phyloP scores from a whole-genome alignment of 2,329 filamentous ascomycete genomes.

The Aschersonia sp. region DNA sequence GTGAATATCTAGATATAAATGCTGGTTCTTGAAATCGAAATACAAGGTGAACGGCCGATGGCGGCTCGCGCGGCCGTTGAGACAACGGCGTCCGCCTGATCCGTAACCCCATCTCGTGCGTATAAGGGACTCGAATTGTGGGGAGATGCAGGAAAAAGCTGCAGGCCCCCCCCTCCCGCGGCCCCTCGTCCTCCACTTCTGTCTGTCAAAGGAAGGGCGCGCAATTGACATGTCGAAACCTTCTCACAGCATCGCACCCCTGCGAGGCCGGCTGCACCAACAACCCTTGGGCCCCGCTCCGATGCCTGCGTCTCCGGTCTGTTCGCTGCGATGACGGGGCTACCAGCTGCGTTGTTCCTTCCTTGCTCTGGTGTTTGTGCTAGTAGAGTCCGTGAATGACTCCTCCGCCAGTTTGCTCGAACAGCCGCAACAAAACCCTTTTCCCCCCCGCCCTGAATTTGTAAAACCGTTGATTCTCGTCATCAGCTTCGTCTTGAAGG shows the following conservation, averaged over 20 bases:
- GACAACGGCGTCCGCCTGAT: no score
- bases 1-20: no score
- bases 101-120: no score
- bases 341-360: neutral
- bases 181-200: neutral
- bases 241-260: neutral
- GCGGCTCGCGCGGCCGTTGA: no score
- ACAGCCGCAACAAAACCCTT: neutral
- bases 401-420: neutral
- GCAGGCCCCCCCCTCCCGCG: no score
- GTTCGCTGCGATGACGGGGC: neutral
- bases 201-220: slow-evolving; percentile 23
- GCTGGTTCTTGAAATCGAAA: no score
- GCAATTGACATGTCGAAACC: slow-evolving; percentile 15
- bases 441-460: neutral
- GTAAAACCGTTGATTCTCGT: no score
- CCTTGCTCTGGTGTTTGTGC: neutral
- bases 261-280: neutral
- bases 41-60: no score
- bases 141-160: neutral
- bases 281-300: no score
- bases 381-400: neutral
- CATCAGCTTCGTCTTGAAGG: no score
- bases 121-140: neutral
- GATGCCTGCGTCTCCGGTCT: no score